Evolutionary conservation across 73 alveolate species (phyloP).

Genomic region (Paraurostyla sp.): DNA sequence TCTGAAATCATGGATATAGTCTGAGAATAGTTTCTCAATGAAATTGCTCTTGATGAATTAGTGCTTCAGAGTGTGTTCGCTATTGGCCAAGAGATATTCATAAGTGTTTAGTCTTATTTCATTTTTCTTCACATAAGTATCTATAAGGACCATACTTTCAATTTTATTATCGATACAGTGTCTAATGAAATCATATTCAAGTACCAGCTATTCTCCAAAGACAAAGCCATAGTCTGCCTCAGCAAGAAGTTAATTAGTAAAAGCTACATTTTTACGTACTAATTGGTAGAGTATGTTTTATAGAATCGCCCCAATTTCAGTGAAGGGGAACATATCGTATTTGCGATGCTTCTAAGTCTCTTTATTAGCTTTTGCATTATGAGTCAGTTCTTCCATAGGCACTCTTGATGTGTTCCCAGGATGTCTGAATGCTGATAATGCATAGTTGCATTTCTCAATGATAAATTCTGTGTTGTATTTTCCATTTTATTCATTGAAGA

Average conservation of each 20-base stretch:
- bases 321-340: slow-evolving; percentile 78
- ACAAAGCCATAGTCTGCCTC: slow-evolving; percentile 68
- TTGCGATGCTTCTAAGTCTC: slow-evolving; percentile 43
- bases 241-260: slow-evolving; percentile 57
- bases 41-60: slow-evolving; percentile 82
- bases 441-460: slow-evolving; percentile 50
- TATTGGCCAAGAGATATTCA: slow-evolving; percentile 37
- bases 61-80: slow-evolving; percentile 71
- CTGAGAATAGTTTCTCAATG: slow-evolving; percentile 82
- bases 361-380: slow-evolving; percentile 49
- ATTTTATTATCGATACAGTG: slow-evolving; percentile 73
- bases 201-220: slow-evolving; percentile 69
- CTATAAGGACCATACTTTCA: slow-evolving; percentile 69
- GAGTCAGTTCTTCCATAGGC: slow-evolving; percentile 71
- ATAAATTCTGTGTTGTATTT: slow-evolving; percentile 46
- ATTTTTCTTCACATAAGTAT: slow-evolving; percentile 76
- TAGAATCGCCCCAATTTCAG: slow-evolving; percentile 58
- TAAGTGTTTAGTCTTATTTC: slow-evolving; percentile 71
- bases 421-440: slow-evolving; percentile 57
- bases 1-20: slow-evolving; percentile 84
- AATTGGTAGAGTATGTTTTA: slow-evolving; percentile 63
- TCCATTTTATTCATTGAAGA: slow-evolving; percentile 63
- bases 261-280: slow-evolving; percentile 57
- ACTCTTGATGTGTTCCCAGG: slow-evolving; percentile 2
- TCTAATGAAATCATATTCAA: slow-evolving; percentile 74